Percentiles rank a stretch among this genome's conserved stretches.
Conservation (phyloP, 441 rosid genomes). For the Manihot esculenta region DNA sequence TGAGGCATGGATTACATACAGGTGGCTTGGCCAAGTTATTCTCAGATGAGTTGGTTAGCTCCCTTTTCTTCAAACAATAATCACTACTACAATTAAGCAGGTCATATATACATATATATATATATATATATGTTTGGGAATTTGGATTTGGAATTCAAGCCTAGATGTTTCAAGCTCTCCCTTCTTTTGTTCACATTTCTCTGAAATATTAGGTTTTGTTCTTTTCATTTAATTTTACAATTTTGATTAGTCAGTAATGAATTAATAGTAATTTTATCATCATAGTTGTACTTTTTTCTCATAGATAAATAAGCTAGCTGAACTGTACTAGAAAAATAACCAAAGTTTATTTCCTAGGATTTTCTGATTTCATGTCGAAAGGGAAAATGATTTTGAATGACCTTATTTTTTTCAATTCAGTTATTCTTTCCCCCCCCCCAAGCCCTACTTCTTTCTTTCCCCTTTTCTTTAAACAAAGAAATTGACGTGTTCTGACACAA, state of each 20-base stretch:
- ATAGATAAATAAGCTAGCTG: not conserved
- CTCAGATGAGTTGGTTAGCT: constrained; percentile 14
- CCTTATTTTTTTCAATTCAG: not conserved
- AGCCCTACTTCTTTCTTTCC: not conserved
- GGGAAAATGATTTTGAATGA: constrained; percentile 1
- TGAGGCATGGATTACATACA: not conserved
- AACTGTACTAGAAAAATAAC: not conserved
- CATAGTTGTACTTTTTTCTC: too few species aligned
- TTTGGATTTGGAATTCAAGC: constrained; percentile 1
- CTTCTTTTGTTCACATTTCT: not conserved
- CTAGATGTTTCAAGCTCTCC: not conserved
- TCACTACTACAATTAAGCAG: constrained; percentile 10
- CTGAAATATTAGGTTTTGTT: not conserved
- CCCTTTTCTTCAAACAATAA: not conserved
- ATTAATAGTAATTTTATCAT: not conserved
- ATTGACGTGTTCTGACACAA: not conserved
- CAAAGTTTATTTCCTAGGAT: not conserved
- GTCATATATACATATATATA: too few species aligned
- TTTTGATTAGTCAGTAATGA: not conserved
- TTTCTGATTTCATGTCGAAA: constrained; percentile 4
- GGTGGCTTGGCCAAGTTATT: constrained; percentile 18
- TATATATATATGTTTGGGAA: too few species aligned
- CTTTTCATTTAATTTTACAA: not conserved
- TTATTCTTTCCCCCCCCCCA: not conserved
- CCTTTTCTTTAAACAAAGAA: not conserved